Evolutionary conservation across 148 eudicot species (phyloP), one percentile per base, ranked within the genome.

Genomic region (Cornus kousa): DNA sequence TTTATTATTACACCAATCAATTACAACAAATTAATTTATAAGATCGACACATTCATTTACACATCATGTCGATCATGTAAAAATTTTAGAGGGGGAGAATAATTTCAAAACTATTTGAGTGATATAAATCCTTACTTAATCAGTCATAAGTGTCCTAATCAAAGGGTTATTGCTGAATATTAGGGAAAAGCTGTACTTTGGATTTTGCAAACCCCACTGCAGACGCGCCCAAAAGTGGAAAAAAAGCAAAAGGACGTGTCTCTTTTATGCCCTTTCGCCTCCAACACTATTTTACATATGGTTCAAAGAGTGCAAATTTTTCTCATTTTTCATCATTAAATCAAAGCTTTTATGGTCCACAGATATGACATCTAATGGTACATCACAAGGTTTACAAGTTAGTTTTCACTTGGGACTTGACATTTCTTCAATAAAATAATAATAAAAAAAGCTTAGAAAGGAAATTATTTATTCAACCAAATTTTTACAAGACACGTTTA

Each of bases 161-260:
- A 83, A 75, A 68, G 53, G 40, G 79, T 59, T 57, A 80, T 82
- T 74, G 77, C 57, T 82, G 81, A 76, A 74, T 67, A 55, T 13
- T 24, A 70, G 76, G 76, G 71, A 37, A 35, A 82, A 57, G 2
- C 50, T 67, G 50, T 53, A 53, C 73, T 77, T 24, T 65, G 37
- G 75, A 70, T 76, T 74, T 68, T 55, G 33, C 74, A 37, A 14
- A 60, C 78, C 78, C 74, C 43, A 59, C 17, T 20, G 9, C 31
- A 64, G 75, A 75, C 82, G 82, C 82, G 20, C 79, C 82, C 74
- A 40, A 80, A 80, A 80, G 82, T 28, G 7, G 37, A 17, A 71
- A 46, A 79, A 73, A 73, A 79, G 81, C 67, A 75, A 80, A 80
- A 70, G 79, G 7, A 12, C 31, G 70, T 75, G 31, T 80, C 83